These are phyloP conservation scores for Hericium rajendrae DNA, from an alignment of 768 basidiomycete species.

Conservation along the genomic window DNA sequence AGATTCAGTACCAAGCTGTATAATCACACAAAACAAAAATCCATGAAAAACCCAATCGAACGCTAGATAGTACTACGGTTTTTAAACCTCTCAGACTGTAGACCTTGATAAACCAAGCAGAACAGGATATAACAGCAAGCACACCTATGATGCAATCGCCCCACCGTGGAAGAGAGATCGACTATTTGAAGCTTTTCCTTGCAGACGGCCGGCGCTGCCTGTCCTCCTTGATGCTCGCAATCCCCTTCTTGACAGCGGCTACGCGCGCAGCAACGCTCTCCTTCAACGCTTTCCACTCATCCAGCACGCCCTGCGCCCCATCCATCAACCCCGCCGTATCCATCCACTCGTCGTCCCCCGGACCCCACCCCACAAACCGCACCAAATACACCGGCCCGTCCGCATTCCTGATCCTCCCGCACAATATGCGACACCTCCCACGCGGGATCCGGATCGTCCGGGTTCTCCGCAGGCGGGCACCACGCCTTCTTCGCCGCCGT, in stretches of 20 bases:
- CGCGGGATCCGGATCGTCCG: constrained; percentile 11
- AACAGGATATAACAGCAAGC: no score
- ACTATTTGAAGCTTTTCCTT: no score
- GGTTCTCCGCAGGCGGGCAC: constrained; percentile 13
- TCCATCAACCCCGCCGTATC: constrained; percentile 11
- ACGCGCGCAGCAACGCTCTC: constrained; percentile 9
- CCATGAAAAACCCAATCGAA: no score
- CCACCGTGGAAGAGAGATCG: no score
- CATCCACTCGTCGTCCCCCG: constrained; percentile 20
- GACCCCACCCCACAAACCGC: constrained; percentile 22
- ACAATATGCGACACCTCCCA: constrained; percentile 25
- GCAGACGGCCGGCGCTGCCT: no score
- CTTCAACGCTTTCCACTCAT: constrained; percentile 15
- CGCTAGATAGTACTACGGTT: no score
- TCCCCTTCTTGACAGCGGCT: background rate
- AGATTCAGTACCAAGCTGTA: no score
- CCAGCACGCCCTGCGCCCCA: constrained; percentile 17
- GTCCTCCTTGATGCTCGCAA: no score
- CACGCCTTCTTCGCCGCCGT: constrained; percentile 5
- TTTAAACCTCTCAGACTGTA: no score
- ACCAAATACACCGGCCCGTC: constrained; percentile 15
- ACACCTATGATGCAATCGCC: no score
- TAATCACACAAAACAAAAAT: no score
- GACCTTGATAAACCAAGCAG: no score
- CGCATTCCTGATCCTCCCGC: constrained; percentile 12